phyloP scores from a whole-genome alignment of 139 green algal species.

The Tetraselmis chui region DNA sequence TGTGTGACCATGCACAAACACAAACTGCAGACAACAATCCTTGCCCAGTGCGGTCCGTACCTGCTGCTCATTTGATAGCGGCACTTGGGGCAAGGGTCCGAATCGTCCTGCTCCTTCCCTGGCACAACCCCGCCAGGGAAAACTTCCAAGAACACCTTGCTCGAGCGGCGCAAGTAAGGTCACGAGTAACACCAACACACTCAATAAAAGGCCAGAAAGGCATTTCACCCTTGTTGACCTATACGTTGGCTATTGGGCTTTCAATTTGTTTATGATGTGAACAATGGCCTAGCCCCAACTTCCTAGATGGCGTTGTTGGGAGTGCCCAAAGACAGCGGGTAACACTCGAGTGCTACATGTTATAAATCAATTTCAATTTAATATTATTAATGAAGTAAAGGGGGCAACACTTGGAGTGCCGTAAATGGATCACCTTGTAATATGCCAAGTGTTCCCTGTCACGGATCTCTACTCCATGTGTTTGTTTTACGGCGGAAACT shows the following conservation, averaged over 20 bases:
- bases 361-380: no score
- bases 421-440: constrained; percentile 15
- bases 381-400: no score
- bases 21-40: not conserved
- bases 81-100: constrained; percentile 33
- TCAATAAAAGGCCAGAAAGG: not conserved
- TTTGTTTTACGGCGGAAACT: not conserved
- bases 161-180: not conserved
- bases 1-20: not conserved
- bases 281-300: no score
- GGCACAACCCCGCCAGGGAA: constrained; percentile 14
- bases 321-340: no score
- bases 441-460: constrained; percentile 33
- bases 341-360: no score
- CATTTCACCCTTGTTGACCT: not conserved
- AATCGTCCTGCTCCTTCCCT: constrained; percentile 15
- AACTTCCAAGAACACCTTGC: constrained; percentile 8
- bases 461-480: constrained; percentile 15
- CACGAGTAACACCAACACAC: not conserved
- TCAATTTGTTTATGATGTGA: no score
- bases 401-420: not conserved
- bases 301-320: no score
- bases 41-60: not conserved
- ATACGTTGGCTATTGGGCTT: not conserved
- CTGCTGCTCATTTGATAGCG: constrained; percentile 20